Evolutionary conservation across 179 eudicot genomes (phyloP).

Genomic region (Corrigiola litoralis): DNA sequence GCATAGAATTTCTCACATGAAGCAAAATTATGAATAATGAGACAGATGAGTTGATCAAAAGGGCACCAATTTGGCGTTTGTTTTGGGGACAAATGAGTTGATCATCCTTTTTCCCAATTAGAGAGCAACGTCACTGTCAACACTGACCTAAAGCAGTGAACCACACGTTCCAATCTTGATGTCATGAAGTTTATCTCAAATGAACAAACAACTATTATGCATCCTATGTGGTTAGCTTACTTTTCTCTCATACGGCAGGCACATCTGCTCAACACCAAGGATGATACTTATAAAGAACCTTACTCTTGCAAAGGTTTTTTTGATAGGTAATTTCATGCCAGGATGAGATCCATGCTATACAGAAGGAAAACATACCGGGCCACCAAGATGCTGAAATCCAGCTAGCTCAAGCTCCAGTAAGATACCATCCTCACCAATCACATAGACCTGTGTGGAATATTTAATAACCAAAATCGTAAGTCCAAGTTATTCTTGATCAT

Average conservation of each 20-base stretch:
- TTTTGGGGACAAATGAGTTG: too few species aligned
- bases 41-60: too few species aligned
- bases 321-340: background rate
- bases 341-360: background rate
- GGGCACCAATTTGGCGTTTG: too few species aligned
- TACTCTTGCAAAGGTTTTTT: background rate
- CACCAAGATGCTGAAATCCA: conserved; percentile 82
- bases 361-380: conserved; percentile 55
- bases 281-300: background rate
- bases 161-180: background rate
- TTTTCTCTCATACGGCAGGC: background rate
- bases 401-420: conserved; percentile 94
- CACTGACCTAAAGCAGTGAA: background rate
- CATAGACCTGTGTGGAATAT: conserved; percentile 56
- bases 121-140: too few species aligned
- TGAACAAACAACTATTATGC: background rate
- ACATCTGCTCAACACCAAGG: background rate
- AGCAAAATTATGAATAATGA: background rate
- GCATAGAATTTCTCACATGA: background rate
- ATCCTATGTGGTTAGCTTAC: conserved; percentile 1
- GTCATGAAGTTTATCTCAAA: background rate
- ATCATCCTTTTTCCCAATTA: too few species aligned
- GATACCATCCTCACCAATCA: conserved; percentile 97
- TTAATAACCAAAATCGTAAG: conserved; percentile 3
- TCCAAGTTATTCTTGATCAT: background rate